These are phyloP conservation scores for Podaxis pistillaris DNA, from an alignment of 768 basidiomycete species.

Conservation along the genomic window DNA sequence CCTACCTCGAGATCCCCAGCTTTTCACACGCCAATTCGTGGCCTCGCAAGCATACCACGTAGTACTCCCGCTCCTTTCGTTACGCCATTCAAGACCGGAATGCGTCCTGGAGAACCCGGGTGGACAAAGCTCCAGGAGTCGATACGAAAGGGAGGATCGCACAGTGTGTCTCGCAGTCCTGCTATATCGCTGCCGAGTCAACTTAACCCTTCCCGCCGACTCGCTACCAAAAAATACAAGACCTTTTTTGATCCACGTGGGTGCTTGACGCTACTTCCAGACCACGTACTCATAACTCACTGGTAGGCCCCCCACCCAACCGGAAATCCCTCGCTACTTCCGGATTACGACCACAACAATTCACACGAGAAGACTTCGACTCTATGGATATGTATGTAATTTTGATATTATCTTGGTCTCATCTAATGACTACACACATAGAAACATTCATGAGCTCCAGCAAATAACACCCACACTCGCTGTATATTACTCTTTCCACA, in stretches of 20 bases:
- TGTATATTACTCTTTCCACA: constrained; percentile 58
- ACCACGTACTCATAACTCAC: neutral
- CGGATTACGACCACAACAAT: constrained; percentile 49
- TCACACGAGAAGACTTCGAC: constrained; percentile 41
- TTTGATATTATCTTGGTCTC: constrained; percentile 2
- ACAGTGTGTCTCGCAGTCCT: neutral
- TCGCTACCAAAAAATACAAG: constrained; percentile 18
- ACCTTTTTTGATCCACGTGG: constrained; percentile 47
- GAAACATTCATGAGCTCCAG: constrained; percentile 48
- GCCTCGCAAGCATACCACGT: neutral
- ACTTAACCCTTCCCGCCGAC: neutral
- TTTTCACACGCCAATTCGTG: neutral
- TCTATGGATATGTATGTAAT: constrained; percentile 50
- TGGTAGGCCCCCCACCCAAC: constrained; percentile 20
- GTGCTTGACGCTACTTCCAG: constrained; percentile 15
- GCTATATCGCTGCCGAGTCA: neutral
- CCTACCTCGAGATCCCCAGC: constrained; percentile 8
- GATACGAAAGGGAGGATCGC: constrained; percentile 14
- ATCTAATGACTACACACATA: constrained; percentile 23
- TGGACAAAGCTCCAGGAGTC: constrained; percentile 26
- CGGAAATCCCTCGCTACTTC: constrained; percentile 48
- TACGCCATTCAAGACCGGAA: constrained; percentile 61
- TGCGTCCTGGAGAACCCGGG: constrained; percentile 44
- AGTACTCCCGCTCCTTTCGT: constrained; percentile 43
- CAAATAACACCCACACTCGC: constrained; percentile 58